These are phyloP conservation scores for Leishmania major DNA, from an alignment of 208 protist genomes.

Conservation along the genomic window DNA sequence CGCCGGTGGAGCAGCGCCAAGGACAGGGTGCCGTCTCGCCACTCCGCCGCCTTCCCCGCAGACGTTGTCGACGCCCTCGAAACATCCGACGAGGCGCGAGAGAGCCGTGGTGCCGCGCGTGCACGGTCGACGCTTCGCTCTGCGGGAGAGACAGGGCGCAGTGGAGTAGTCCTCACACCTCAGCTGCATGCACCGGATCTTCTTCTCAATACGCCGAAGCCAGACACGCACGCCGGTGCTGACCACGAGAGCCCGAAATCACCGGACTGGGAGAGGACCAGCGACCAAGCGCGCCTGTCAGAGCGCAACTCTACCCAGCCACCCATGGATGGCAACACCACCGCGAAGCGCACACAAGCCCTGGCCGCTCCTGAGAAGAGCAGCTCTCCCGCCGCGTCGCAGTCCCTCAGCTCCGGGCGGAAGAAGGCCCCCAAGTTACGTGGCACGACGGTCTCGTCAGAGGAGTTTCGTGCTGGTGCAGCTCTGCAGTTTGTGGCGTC, in stretches of 20 bases:
- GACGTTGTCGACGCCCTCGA: neutral
- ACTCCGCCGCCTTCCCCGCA: neutral
- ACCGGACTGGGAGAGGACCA: neutral
- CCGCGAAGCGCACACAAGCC: neutral
- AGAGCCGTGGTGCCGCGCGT: neutral
- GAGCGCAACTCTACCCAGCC: slow-evolving; percentile 6
- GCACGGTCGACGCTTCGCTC: neutral
- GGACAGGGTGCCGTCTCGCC: neutral
- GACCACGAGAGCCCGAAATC: neutral
- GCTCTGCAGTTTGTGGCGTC: neutral
- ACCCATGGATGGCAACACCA: slow-evolving; percentile 8
- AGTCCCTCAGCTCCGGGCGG: too few relatives aligned
- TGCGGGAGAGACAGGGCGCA: neutral
- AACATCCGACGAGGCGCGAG: neutral
- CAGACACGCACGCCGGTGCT: too few relatives aligned
- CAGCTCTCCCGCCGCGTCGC: neutral
- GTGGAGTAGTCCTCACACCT: neutral
- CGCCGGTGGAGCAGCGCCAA: slow-evolving; percentile 9
- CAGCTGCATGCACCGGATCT: neutral
- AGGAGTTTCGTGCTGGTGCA: neutral
- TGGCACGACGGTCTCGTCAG: neutral
- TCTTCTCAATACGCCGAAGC: neutral
- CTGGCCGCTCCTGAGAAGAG: neutral
- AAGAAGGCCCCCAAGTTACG: slow-evolving; percentile 2
- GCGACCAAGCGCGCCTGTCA: neutral